These are phyloP conservation scores for Aspergillus nanangensis DNA, from an alignment of 495 filamentous ascomycete genomes.

Conservation along the genomic window DNA sequence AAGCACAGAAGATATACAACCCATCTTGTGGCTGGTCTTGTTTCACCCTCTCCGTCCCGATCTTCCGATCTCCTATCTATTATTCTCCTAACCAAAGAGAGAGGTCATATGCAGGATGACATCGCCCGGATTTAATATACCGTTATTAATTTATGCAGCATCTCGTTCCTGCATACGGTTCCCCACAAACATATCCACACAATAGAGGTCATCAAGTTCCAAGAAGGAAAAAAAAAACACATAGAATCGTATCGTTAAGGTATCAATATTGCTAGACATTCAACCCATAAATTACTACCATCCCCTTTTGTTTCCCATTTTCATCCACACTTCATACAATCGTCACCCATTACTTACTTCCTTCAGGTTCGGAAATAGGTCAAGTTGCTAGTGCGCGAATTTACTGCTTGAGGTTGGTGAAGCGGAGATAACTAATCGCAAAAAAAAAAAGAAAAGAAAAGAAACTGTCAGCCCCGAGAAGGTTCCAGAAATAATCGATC, in stretches of 20 bases:
- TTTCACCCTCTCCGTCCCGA: no score
- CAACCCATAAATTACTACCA: neutral
- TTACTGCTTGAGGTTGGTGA: conserved; percentile 41
- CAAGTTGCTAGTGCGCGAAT: no score
- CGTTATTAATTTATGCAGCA: neutral
- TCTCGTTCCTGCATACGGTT: neutral
- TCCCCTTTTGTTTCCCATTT: neutral
- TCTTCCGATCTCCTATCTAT: no score
- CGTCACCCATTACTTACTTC: no score
- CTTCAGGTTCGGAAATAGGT: no score
- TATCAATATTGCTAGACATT: neutral
- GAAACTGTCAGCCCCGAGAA: no score
- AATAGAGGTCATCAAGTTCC: neutral
- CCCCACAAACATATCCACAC: no score
- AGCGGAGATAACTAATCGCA: conserved; percentile 42
- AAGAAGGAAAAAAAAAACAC: neutral
- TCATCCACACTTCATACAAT: neutral
- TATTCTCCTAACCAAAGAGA: no score
- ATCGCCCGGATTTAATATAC: neutral
- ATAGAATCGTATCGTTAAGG: neutral
- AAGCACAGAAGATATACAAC: no score
- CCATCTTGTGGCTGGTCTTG: no score
- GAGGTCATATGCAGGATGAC: neutral
- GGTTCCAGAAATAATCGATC: no score
- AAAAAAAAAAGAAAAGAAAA: no score